Evolutionary conservation across 139 green algal genomes (phyloP), one percentile per base, ranked within the genome.

Genomic region (Ostreobium quekettii): DNA sequence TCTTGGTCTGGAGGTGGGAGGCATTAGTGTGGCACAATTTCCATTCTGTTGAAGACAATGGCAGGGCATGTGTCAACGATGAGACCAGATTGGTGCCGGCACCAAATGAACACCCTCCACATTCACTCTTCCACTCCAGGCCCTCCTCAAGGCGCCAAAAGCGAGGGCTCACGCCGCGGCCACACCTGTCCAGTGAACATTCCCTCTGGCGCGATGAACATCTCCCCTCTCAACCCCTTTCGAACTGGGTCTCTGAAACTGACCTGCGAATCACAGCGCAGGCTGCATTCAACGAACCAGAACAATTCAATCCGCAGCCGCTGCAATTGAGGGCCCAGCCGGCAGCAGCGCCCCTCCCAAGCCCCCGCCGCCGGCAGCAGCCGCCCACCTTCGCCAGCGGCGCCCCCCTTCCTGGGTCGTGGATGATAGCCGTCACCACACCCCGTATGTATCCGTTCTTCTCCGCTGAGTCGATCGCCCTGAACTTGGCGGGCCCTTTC

Each of bases 141-240:
- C 46, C 19, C 49, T 37, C 15, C 49, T 8, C 29, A 47, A 66
- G 33, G 22, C 53, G 0, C 33, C 26, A 67, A 31, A n/a, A n/a
- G 6, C 48, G 36, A 0, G 1, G 0, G 8, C 11, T 38, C 22
- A 19, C 8, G 30, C n/a, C 42, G n/a, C n/a, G n/a, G n/a, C n/a
- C 39, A 48, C 64, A 90, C 85, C 84, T 98, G 94, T 64, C 94
- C 94, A 49, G 84, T 92, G 86, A 97, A 98, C 62, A 92, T 81
- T 73, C 95, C 95, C 88, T 99, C 95, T 48, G 95, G 80, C 24
- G 91, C 91, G 33, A 99, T 82, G 63, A 97, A 96, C 66, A 96
- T 85, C 75, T 94, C 78, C 93, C 99, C 98, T 74, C 97, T 80
- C 66, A 92, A 86, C 80, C 85, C 89, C 83, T 93, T 98, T 33